Conservation (phyloP, 2,329 filamentous ascomycete genomes). For the Alternaria dauci region DNA sequence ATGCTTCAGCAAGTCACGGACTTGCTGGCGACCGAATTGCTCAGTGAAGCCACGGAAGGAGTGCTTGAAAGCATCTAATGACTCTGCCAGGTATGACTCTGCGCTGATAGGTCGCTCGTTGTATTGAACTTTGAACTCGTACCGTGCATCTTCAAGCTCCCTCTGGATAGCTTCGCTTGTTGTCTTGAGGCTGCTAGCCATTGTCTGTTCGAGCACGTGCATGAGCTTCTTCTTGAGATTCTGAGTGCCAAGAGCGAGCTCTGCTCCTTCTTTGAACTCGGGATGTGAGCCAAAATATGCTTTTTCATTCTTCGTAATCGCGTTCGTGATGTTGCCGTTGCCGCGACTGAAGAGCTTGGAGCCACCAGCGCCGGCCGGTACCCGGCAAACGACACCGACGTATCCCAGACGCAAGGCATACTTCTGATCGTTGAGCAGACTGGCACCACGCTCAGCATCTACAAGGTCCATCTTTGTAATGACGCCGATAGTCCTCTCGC, state of each 20-base stretch:
- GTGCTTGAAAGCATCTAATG: conserved; percentile 95
- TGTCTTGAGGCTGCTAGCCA: conserved; percentile 88
- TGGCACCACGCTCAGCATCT: conserved; percentile 78
- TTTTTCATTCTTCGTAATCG: conserved; percentile 88
- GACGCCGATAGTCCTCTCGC: conserved; percentile 97
- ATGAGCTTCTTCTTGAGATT: conserved; percentile 95
- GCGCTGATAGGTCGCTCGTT: conserved; percentile 95
- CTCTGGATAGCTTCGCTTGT: conserved; percentile 93
- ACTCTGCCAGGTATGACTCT: conserved; percentile 95
- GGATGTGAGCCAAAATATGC: conserved; percentile 87
- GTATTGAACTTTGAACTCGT: conserved; percentile 99
- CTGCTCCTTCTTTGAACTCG: conserved; percentile 77
- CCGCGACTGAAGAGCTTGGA: conserved; percentile 82
- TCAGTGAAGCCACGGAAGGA: conserved; percentile 95
- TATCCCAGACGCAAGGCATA: conserved; percentile 96
- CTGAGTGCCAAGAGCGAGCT: conserved; percentile 80
- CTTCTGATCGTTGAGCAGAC: conserved; percentile 85
- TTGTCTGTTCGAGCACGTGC: conserved; percentile 95
- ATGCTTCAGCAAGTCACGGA: conserved; percentile 86
- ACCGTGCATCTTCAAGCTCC: conserved; percentile 94
- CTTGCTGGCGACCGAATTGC: conserved; percentile 86
- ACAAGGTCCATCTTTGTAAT: conserved; percentile 99
- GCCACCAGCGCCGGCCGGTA: conserved; percentile 69
- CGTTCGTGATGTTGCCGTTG: conserved; percentile 77
- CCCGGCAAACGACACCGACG: conserved; percentile 89